phyloP scores from a whole-genome alignment of 345 rosid species.

The Anacardium occidentale region DNA sequence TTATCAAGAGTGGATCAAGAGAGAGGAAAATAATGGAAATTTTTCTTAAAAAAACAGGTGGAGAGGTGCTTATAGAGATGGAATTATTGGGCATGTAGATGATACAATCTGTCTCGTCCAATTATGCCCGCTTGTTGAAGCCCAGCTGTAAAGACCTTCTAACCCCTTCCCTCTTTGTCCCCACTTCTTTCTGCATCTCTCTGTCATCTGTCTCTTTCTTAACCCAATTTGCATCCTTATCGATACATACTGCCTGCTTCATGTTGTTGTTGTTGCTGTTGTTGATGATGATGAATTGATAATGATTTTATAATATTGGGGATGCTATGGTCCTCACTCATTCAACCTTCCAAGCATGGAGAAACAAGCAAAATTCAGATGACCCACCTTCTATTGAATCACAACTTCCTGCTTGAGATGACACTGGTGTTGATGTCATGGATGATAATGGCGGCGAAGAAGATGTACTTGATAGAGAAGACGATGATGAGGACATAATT shows the following conservation, averaged over 20 bases:
- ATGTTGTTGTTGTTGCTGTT: not conserved
- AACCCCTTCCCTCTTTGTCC: slow-evolving; percentile 24
- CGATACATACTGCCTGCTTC: slow-evolving; percentile 22
- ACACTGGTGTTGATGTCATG: slow-evolving; percentile 34
- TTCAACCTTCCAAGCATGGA: slow-evolving; percentile 64
- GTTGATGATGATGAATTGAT: not conserved
- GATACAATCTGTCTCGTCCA: slow-evolving; percentile 54
- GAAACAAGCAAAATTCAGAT: slow-evolving; percentile 56
- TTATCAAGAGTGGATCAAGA: slow-evolving; percentile 47
- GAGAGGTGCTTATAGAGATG: slow-evolving; percentile 34
- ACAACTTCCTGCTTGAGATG: slow-evolving; percentile 36
- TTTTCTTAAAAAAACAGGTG: slow-evolving; percentile 3
- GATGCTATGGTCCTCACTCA: slow-evolving; percentile 14
- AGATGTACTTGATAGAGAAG: slow-evolving; percentile 27
- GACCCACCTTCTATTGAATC: slow-evolving; percentile 41
- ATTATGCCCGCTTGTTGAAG: slow-evolving; percentile 45
- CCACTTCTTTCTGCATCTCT: slow-evolving; percentile 28
- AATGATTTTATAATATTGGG: not conserved
- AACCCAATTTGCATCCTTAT: slow-evolving; percentile 21
- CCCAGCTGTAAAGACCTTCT: slow-evolving; percentile 43
- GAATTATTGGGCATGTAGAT: slow-evolving; percentile 34
- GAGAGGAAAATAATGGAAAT: slow-evolving; percentile 8
- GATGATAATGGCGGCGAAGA: slow-evolving; percentile 36
- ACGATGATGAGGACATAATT: slow-evolving; percentile 18
- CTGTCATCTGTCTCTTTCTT: slow-evolving; percentile 25